A percentile compares a stretch with the other conserved stretches of the same genome.
Evolutionary conservation across 2,329 filamentous ascomycete genomes (phyloP).

Genomic region (Monosporascus sp.): DNA sequence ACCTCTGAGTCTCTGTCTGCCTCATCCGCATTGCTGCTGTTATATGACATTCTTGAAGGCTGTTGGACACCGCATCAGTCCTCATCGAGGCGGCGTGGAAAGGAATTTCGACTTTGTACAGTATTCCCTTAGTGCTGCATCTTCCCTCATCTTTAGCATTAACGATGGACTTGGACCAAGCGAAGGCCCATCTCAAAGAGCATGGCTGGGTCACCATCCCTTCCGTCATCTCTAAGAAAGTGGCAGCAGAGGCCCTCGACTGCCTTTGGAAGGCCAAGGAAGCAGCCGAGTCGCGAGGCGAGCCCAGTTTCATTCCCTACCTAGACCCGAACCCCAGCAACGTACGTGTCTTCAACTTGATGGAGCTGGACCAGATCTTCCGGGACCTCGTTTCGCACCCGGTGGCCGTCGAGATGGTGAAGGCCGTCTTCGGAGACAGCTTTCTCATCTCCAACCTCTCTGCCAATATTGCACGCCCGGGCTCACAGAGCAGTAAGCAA

Average conservation of each 20-base stretch:
- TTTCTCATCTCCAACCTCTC: conserved; percentile 31
- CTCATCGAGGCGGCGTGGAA: no score
- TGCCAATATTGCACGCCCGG: conserved; percentile 30
- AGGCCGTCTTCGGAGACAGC: neutral
- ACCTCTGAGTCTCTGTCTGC: no score
- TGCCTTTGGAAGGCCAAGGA: neutral
- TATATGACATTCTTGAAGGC: no score
- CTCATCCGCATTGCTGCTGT: no score
- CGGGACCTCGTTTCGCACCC: conserved; percentile 12
- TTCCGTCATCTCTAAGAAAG: conserved; percentile 7
- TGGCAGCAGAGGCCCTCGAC: neutral
- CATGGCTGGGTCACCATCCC: conserved; percentile 7
- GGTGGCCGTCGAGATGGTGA: conserved; percentile 8
- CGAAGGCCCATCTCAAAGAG: conserved; percentile 8
- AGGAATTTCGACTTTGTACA: no score
- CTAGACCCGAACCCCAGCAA: conserved; percentile 14
- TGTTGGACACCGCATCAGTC: no score
- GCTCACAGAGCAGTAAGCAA: conserved; percentile 14
- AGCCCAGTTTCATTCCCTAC: conserved; percentile 5
- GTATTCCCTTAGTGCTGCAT: no score
- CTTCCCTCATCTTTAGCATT: no score
- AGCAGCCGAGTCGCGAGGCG: conserved; percentile 4
- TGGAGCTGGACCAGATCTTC: conserved; percentile 13
- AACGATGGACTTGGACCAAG: conserved; percentile 1
- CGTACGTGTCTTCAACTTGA: conserved; percentile 14